phyloP scores from a whole-genome alignment of 768 basidiomycete genomes.

The Candolleomyces aberdarensis region DNA sequence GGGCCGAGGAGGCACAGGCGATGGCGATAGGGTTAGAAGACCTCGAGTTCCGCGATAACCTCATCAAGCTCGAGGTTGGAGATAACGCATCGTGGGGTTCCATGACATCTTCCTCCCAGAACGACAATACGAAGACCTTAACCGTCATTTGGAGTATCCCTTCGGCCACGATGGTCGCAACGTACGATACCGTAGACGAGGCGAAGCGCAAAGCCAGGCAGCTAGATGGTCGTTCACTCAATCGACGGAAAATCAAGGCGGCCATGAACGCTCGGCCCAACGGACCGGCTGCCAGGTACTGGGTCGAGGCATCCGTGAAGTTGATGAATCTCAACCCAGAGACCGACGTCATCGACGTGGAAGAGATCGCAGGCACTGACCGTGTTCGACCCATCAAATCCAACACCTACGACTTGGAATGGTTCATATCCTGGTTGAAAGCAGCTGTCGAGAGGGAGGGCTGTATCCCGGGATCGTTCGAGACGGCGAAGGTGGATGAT shows the following conservation, averaged over 20 bases:
- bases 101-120: slow-evolving; percentile 31
- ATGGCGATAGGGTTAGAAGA: slow-evolving; percentile 46
- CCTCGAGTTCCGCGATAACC: slow-evolving; percentile 43
- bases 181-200: slow-evolving; percentile 31
- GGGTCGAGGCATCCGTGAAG: neutral
- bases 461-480: slow-evolving; percentile 1
- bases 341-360: neutral
- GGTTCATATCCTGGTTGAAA: neutral
- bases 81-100: slow-evolving; percentile 33
- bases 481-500: neutral
- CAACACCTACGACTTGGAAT: neutral
- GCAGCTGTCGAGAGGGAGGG: neutral
- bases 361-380: neutral
- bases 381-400: slow-evolving; percentile 5
- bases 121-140: slow-evolving; percentile 34
- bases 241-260: slow-evolving; percentile 44
- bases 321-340: slow-evolving; percentile 5
- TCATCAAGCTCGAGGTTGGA: slow-evolving; percentile 38
- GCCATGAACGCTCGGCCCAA: slow-evolving; percentile 3
- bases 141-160: slow-evolving; percentile 53
- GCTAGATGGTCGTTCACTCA: slow-evolving; percentile 36
- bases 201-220: slow-evolving; percentile 32
- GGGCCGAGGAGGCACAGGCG: slow-evolving; percentile 35
- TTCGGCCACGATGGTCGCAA: slow-evolving; percentile 40
- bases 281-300: slow-evolving; percentile 4